Percentiles rank a stretch among this genome's conserved stretches.
Evolutionary conservation across 2,329 filamentous ascomycete genomes (phyloP).

Genomic region (Cladosporium sp.): DNA sequence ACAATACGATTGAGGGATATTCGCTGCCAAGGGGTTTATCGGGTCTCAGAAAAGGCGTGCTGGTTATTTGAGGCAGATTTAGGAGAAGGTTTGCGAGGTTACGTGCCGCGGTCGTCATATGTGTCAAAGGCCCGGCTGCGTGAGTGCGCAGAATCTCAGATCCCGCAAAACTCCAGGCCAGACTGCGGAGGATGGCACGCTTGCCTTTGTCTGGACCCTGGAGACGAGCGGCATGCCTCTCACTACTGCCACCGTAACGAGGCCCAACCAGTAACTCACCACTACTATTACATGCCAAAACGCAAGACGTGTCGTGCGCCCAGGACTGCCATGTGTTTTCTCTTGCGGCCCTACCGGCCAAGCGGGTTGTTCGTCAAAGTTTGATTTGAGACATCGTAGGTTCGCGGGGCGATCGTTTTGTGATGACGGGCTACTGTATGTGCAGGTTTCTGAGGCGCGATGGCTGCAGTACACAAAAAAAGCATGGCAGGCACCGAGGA

Average conservation of each 20-base stretch:
- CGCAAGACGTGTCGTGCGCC: background rate
- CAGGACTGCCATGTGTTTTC: conserved; percentile 7
- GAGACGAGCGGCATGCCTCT: conserved; percentile 3
- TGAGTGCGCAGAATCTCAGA: background rate
- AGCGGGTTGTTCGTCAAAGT: background rate
- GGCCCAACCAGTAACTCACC: background rate
- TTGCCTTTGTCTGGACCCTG: conserved; percentile 9
- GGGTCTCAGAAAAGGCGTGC: conserved; percentile 3
- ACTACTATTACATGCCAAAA: background rate
- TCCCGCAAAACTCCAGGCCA: conserved; percentile 17
- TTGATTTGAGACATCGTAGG: conserved; percentile 2
- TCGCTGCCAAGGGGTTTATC: background rate
- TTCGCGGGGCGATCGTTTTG: conserved; percentile 2
- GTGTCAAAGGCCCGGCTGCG: conserved; percentile 11
- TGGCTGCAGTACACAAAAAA: conserved; percentile 4
- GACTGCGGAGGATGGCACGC: conserved; percentile 12
- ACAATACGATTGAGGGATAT: conserved; percentile 1
- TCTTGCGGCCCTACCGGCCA: background rate
- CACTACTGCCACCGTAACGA: background rate
- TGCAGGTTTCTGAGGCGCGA: background rate
- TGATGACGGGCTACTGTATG: background rate
- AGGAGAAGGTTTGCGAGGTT: background rate
- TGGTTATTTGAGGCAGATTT: conserved; percentile 6
- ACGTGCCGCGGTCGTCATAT: conserved; percentile 9
- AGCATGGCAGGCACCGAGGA: conserved; percentile 5